These are phyloP conservation scores for Coemansia sp. DNA, from an alignment of 192 early-diverging fungal genomes.

Conservation along the genomic window DNA sequence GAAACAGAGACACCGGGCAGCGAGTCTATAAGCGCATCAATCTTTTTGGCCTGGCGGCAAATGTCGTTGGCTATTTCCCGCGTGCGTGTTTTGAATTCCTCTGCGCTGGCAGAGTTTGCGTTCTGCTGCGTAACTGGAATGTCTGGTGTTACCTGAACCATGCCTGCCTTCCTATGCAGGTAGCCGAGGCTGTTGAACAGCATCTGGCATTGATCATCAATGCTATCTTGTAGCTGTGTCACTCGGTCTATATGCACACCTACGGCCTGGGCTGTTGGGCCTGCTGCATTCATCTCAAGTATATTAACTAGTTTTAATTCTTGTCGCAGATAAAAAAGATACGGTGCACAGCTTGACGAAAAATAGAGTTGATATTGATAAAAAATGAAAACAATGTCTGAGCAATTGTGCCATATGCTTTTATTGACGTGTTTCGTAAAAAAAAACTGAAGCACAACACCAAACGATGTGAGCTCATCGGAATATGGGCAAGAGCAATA, in stretches of 20 bases:
- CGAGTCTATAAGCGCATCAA: constrained; percentile 46
- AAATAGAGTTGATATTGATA: background rate
- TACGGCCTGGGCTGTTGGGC: constrained; percentile 26
- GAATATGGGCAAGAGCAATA: background rate
- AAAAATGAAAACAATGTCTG: background rate
- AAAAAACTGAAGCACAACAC: background rate
- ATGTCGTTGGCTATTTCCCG: constrained; percentile 53
- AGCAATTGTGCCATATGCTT: background rate
- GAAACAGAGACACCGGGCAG: constrained; percentile 37
- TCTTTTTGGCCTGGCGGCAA: constrained; percentile 50
- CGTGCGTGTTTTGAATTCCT: constrained; percentile 35
- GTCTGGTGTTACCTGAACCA: constrained; percentile 38
- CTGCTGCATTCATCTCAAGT: background rate
- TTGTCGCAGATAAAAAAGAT: background rate
- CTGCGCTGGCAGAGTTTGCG: constrained; percentile 26
- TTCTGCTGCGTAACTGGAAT: constrained; percentile 51
- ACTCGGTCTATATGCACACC: constrained; percentile 52
- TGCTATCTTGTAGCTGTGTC: constrained; percentile 53
- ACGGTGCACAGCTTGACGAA: background rate
- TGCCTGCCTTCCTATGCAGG: constrained; percentile 51
- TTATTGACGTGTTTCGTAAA: background rate
- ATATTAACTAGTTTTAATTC: background rate
- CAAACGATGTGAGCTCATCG: background rate
- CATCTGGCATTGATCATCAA: constrained; percentile 53
- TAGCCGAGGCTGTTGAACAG: constrained; percentile 53